Percentiles rank a stretch among this genome's conserved stretches.
These are phyloP conservation scores for Ramularia endophylla DNA, from an alignment of 2,329 filamentous ascomycete genomes.

Conservation along the genomic window DNA sequence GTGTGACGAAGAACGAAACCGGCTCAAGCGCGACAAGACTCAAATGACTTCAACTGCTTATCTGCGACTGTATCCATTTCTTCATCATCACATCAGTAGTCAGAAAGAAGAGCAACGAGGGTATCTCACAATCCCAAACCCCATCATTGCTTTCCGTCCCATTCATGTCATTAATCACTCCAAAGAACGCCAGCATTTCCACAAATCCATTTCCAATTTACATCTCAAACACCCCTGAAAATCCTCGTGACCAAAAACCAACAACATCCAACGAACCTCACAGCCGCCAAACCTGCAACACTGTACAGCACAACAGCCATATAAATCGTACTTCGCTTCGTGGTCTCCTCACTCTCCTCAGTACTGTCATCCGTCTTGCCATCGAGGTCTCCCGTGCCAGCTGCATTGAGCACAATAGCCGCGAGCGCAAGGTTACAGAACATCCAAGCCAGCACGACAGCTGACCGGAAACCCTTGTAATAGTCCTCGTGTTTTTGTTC, in stretches of 20 bases:
- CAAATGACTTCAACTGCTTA: too few relatives aligned
- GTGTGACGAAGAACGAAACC: neutral
- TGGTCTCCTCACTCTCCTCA: slow-evolving; percentile 38
- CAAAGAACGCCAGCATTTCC: neutral
- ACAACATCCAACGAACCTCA: slow-evolving; percentile 80
- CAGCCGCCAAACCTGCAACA: slow-evolving; percentile 74
- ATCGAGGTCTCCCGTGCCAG: slow-evolving; percentile 58
- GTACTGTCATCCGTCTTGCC: slow-evolving; percentile 15
- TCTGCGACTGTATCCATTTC: neutral
- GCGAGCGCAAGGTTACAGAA: slow-evolving; percentile 87
- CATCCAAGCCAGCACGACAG: slow-evolving; percentile 93
- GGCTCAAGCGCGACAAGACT: neutral
- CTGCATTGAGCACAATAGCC: slow-evolving; percentile 79
- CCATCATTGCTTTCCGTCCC: slow-evolving; percentile 1
- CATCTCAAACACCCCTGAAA: too few relatives aligned
- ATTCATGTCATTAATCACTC: slow-evolving; percentile 4
- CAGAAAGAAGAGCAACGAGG: slow-evolving; percentile 8
- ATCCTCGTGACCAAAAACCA: slow-evolving; percentile 90
- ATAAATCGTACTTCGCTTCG: slow-evolving; percentile 67
- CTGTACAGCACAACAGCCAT: slow-evolving; percentile 84
- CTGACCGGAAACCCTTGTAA: slow-evolving; percentile 90
- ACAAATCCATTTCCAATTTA: too few relatives aligned
- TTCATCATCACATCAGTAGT: slow-evolving; percentile 7
- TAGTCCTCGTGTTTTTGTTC: slow-evolving; percentile 92
- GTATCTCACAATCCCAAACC: slow-evolving; percentile 7